Base-by-base conservation (phyloP, 2,329 filamentous ascomycete genomes). In the Fusarium sp. region DNA sequence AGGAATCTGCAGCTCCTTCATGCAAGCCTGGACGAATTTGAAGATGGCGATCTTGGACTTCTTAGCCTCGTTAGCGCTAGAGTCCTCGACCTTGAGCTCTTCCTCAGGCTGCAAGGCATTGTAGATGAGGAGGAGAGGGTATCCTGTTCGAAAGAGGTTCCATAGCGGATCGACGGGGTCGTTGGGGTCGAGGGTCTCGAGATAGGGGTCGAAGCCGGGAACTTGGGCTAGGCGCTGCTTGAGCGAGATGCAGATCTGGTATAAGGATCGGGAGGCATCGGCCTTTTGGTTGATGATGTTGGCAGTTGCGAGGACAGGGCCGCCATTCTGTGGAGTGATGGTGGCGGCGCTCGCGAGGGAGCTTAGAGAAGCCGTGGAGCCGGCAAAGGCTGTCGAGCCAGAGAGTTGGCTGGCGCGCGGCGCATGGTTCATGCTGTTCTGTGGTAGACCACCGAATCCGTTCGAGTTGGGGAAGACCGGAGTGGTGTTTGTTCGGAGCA, bases 271-370 rank as follows among this genome's bases (percentile, higher is more conserved):
- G 65, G 94, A 94, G 75, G 97, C 95, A 82, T 98, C 95, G 82
- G 95, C 97, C 82, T 94, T 94, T 84, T 96, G 94, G 85, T 99
- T 99, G 88, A 99, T 98, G 82, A 99, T 97, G 83, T 98, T 98
- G 82, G 94, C 90, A 69, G 93, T 95, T 70, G 95, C 93, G 79
- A 94, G 86, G 71, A 95, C 90, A 69, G 90, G 90, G 54, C 91
- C 91, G 69, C 87, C 83, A 69, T 83, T 90, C 56, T 87, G 85
- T 11, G 62, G 84, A 71, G 83, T 80, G 31, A 84, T 76, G 35
- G 87, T 88, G 31, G 84, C 78, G 14, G 84, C 80, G 76, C 82
- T 88, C 52, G 84, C 80, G 57, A 90, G 81, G 3, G 88, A 87
- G 71, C 82, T 84, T 52, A 90, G 81, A 16, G 88, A 91, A 54